phyloP scores from a whole-genome alignment of 176 grass and related monocot genomes.

The Cenchrus purpureus region DNA sequence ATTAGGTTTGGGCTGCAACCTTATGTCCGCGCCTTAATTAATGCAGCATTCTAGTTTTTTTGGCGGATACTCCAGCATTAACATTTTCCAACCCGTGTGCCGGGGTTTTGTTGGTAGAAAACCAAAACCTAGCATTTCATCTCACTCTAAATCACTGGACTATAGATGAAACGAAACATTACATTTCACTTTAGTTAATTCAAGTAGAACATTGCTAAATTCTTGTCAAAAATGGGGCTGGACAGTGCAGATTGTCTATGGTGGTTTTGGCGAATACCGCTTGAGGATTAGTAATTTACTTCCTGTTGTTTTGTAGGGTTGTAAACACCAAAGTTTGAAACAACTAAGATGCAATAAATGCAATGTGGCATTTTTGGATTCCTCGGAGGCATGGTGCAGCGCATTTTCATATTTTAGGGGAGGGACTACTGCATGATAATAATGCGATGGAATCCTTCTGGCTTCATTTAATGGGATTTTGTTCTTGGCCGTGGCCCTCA shows the following conservation, averaged over 20 bases:
- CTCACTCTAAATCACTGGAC: not conserved
- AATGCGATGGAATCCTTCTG: not conserved
- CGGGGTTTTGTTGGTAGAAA: not conserved
- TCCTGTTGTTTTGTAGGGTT: not conserved
- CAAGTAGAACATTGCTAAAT: not conserved
- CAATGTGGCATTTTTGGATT: not conserved
- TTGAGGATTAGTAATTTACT: not conserved
- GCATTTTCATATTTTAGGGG: not conserved
- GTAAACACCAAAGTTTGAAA: not conserved
- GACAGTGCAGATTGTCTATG: not conserved
- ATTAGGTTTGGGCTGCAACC: not conserved
- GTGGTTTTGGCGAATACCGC: not conserved
- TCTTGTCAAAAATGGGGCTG: not conserved
- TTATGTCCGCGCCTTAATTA: not conserved
- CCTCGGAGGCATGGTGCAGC: not conserved
- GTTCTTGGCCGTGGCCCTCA: not conserved
- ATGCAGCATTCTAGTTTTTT: not conserved
- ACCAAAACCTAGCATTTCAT: not conserved
- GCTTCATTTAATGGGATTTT: constrained; percentile 20
- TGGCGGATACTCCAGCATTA: not conserved
- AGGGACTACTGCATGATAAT: not conserved
- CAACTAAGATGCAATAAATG: not conserved
- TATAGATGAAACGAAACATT: not conserved
- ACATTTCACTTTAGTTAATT: not conserved
- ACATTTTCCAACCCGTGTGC: not conserved